Evolutionary conservation across 2,329 filamentous ascomycete species (phyloP), one percentile per base, ranked within the genome.

Genomic region (Talaromyces verruculosus): DNA sequence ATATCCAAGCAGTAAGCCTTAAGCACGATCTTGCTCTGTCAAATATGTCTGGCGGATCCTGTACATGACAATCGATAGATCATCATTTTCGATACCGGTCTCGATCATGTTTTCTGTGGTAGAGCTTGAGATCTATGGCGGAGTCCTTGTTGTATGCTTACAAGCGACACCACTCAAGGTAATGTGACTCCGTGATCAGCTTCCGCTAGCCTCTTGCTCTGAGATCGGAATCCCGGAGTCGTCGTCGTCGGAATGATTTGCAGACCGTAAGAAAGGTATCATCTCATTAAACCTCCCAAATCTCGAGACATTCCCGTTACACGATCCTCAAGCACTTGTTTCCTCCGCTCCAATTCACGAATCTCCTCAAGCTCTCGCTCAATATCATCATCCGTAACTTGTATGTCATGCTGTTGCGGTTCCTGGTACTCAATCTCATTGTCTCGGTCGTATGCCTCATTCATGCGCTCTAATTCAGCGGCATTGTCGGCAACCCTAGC

Each of bases 401-500:
- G 71, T 1, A 68, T 58, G 2, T 65, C 57, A 13, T 70, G 69
- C 17, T 72, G 64, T 5, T 74, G 70, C 2, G 69, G 43, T n/a
- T 71, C 68, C 5, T 71, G 70, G 1, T 81, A 79, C 2, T 84
- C 81, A 0, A 84, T 81, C 1, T 85, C 83, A 4, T 83, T 79
- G 13, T 88, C 84, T 1, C 85, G 84, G 1, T 85, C 84, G 45
- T 87, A 83, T 83, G 81, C 80, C 22, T 80, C 77, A 71, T 93
- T 93, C 84, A 94, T 88, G 65, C 84, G 84, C 66, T 89, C 88
- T 68, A 98, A 76, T 72, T 92, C 87, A 66, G 87, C 85, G 11
- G 87, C 84, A 79, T 97, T 94, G 73, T 90, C 88, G 7, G 88
- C 86, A 1, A 98, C 91, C 64, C 89, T 88, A 13, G 84, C 84